Evolutionary conservation across 2,329 filamentous ascomycete species (phyloP).

Genomic region (Pleomassaria siparia): DNA sequence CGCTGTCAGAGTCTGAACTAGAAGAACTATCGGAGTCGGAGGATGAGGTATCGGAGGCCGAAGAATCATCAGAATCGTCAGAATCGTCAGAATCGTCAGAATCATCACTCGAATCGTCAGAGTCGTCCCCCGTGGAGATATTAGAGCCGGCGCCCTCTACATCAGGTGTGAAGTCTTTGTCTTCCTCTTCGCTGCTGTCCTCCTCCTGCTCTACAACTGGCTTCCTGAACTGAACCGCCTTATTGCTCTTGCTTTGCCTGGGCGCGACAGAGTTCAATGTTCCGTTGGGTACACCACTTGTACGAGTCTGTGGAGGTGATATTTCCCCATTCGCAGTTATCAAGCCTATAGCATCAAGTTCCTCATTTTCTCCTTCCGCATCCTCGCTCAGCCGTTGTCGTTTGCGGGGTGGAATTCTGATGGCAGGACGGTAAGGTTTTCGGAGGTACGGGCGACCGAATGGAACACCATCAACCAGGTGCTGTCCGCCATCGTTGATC

Average conservation of each 20-base stretch:
- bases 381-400: conserved; percentile 48
- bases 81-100: conserved; percentile 16
- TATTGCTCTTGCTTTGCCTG: conserved; percentile 6
- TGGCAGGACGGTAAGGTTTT: conserved; percentile 61
- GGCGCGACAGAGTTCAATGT: neutral
- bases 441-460: conserved; percentile 75
- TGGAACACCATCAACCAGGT: conserved; percentile 80
- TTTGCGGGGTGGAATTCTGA: conserved; percentile 75
- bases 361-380: conserved; percentile 25
- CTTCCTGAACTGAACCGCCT: conserved; percentile 28
- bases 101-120: conserved; percentile 16
- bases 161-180: conserved; percentile 31
- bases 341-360: conserved; percentile 12
- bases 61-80: conserved; percentile 36
- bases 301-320: neutral
- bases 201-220: conserved; percentile 13
- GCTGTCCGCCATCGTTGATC: conserved; percentile 75
- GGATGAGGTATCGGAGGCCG: too few relatives aligned
- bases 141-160: conserved; percentile 15
- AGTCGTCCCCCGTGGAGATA: conserved; percentile 5
- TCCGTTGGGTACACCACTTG: neutral
- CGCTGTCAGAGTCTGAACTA: conserved; percentile 20
- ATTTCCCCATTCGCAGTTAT: conserved; percentile 14
- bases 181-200: conserved; percentile 28
- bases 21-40: conserved; percentile 15